These are phyloP conservation scores for Aegilops longissima DNA, from an alignment of 176 grass and related monocot species.

Conservation along the genomic window DNA sequence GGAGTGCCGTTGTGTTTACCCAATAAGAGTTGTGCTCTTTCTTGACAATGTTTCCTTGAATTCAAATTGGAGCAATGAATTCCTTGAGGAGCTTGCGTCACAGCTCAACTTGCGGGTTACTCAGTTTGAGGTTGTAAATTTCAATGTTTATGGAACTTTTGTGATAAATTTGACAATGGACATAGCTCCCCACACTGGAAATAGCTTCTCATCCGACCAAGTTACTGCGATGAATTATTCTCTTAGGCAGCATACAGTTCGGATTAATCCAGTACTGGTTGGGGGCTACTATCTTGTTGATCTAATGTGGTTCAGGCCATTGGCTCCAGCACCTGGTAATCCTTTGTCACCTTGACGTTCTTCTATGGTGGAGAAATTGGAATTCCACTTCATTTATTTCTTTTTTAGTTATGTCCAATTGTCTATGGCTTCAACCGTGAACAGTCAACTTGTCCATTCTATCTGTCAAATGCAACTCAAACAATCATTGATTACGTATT, in stretches of 20 bases:
- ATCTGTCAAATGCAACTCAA: no score
- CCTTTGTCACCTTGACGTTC: constrained; percentile 2
- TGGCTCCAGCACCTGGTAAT: constrained; percentile 72
- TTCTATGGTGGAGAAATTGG: constrained; percentile 10
- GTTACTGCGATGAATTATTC: constrained; percentile 66
- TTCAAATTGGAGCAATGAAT: constrained; percentile 83
- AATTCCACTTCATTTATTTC: background rate
- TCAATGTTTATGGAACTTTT: constrained; percentile 87
- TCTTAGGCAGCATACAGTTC: constrained; percentile 62
- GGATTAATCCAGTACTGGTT: constrained; percentile 64
- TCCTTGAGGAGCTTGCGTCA: constrained; percentile 75
- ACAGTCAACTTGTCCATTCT: background rate
- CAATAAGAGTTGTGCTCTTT: constrained; percentile 85
- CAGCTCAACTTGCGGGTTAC: constrained; percentile 59
- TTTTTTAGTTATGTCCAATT: background rate
- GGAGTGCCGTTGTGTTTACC: constrained; percentile 82
- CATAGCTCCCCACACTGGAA: constrained; percentile 79
- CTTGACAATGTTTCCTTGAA: constrained; percentile 76
- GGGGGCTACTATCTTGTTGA: constrained; percentile 86
- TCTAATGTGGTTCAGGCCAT: constrained; percentile 79
- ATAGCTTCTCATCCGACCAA: constrained; percentile 72
- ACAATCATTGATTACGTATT: no score
- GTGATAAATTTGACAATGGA: constrained; percentile 93
- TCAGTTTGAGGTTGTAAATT: constrained; percentile 93
- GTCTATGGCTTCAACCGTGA: background rate